phyloP scores from a whole-genome alignment of 176 grass and related monocot genomes.

The Oryza glaberrima region DNA sequence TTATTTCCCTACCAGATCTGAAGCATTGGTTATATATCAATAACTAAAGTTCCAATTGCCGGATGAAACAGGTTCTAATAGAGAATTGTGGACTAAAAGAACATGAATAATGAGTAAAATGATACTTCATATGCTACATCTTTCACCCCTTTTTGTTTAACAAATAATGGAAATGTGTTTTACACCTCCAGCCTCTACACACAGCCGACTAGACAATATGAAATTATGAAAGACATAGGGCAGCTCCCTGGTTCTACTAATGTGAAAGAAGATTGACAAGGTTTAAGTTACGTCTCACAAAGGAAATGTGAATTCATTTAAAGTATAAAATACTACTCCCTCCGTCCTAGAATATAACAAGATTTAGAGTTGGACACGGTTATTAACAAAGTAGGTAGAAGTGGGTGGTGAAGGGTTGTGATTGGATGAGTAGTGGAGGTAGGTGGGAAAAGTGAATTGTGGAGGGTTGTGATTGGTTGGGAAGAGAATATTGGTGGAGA shows the following conservation, averaged over 20 bases:
- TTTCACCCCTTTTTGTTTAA: not conserved
- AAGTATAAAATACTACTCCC: not conserved
- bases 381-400: too few species aligned
- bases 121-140: not conserved
- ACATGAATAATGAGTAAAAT: not conserved
- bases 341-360: too few species aligned
- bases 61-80: not conserved
- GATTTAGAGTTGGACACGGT: too few species aligned
- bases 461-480: too few species aligned
- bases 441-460: too few species aligned
- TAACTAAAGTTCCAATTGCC: not conserved
- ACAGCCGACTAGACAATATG: not conserved
- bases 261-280: not conserved
- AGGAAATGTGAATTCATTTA: not conserved
- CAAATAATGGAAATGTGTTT: not conserved
- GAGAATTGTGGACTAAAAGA: not conserved
- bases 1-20: not conserved
- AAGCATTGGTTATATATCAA: not conserved
- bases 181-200: not conserved
- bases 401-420: too few species aligned
- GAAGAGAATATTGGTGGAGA: too few species aligned
- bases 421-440: too few species aligned
- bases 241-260: not conserved
- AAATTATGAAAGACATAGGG: not conserved
- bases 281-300: not conserved